Evolutionary conservation across 768 basidiomycete species (phyloP).

Genomic region (Tylopilus felleus): DNA sequence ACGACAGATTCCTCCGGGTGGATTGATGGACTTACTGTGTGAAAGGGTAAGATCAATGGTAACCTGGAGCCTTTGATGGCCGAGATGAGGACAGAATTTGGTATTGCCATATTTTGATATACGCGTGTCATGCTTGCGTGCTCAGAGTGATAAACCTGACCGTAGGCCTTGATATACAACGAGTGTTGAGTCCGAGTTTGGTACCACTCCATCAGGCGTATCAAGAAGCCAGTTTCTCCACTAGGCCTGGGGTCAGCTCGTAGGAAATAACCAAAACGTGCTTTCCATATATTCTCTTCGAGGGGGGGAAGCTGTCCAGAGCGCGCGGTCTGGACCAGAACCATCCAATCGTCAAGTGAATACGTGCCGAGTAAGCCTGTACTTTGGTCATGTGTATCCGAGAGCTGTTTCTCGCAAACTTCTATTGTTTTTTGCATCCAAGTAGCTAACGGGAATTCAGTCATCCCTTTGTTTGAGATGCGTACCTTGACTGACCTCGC

Average conservation of each 20-base stretch:
- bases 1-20: not conserved
- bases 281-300: constrained; percentile 32
- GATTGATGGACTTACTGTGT: constrained; percentile 35
- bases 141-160: constrained; percentile 24
- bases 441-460: constrained; percentile 17
- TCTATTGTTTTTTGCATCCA: constrained; percentile 39
- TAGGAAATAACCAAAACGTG: constrained; percentile 31
- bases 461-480: not conserved
- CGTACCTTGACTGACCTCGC: constrained; percentile 26
- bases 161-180: constrained; percentile 41
- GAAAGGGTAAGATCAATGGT: constrained; percentile 47
- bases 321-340: constrained; percentile 29
- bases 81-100: constrained; percentile 17
- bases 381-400: constrained; percentile 29
- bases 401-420: constrained; percentile 38
- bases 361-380: constrained; percentile 27
- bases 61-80: constrained; percentile 31
- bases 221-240: constrained; percentile 43
- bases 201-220: constrained; percentile 44
- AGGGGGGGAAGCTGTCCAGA: constrained; percentile 21
- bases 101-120: constrained; percentile 12
- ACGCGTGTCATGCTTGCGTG: constrained; percentile 3
- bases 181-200: constrained; percentile 40
- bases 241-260: constrained; percentile 17
- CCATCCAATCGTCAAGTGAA: constrained; percentile 37